Percentiles rank a stretch among this genome's conserved stretches.
Evolutionary conservation across 768 basidiomycete species (phyloP).

Genomic region (Rhizopogon vulgaris): DNA sequence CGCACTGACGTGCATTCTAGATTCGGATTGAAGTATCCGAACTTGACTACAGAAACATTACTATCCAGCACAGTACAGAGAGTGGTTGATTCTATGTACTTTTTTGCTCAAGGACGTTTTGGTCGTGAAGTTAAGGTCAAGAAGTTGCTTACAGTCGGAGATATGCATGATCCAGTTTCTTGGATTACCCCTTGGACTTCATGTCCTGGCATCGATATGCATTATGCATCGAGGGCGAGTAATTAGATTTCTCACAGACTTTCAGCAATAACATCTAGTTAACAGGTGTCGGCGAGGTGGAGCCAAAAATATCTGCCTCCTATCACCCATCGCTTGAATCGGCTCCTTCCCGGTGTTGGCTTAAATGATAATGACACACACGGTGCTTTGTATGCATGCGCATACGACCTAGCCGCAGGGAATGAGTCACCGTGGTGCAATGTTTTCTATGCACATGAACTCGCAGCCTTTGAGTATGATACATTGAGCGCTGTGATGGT

Average conservation of each 20-base stretch:
- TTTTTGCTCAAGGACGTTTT: conserved; percentile 35
- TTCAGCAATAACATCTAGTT: neutral
- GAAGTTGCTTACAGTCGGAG: conserved; percentile 24
- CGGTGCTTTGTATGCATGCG: conserved; percentile 37
- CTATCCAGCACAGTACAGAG: conserved; percentile 12
- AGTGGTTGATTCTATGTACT: conserved; percentile 35
- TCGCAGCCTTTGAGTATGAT: conserved; percentile 31
- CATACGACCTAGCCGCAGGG: conserved; percentile 33
- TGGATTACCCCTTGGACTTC: conserved; percentile 38
- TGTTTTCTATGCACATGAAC: conserved; percentile 29
- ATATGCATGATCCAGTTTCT: conserved; percentile 29
- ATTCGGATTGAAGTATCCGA: conserved; percentile 17
- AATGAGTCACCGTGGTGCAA: conserved; percentile 35
- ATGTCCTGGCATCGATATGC: conserved; percentile 17
- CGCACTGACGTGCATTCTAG: conserved; percentile 2
- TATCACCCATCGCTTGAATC: conserved; percentile 30
- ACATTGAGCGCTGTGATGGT: neutral
- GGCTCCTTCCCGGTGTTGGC: conserved; percentile 26
- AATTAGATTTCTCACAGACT: neutral
- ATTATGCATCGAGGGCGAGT: conserved; percentile 2
- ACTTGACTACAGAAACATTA: conserved; percentile 12
- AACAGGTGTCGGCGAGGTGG: conserved; percentile 24
- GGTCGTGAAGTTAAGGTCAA: conserved; percentile 25
- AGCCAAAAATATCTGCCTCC: conserved; percentile 27
- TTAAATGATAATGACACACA: conserved; percentile 29